phyloP scores from a whole-genome alignment of 1,139 yeast genomes.

The Suhomyces bolitotheri region DNA sequence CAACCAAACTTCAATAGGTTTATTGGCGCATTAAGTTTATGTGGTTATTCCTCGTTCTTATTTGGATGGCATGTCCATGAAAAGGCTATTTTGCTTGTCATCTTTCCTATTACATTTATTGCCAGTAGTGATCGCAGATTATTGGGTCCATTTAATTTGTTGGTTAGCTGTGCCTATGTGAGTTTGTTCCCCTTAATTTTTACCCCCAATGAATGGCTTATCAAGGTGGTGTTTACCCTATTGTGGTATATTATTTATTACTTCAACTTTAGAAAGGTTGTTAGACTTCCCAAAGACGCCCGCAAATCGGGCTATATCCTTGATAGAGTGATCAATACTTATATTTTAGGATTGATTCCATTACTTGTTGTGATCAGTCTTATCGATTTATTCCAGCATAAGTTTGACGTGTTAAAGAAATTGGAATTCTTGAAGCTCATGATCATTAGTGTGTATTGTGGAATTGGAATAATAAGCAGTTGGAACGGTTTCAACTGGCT shows the following conservation, averaged over 20 bases:
- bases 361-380: slow-evolving; percentile 56
- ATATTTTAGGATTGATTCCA: slow-evolving; percentile 67
- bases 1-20: slow-evolving; percentile 79
- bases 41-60: slow-evolving; percentile 87
- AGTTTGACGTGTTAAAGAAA: slow-evolving; percentile 48
- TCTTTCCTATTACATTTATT: slow-evolving; percentile 85
- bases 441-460: slow-evolving; percentile 83
- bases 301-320: slow-evolving; percentile 51
- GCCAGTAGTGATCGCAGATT: slow-evolving; percentile 72
- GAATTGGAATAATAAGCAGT: slow-evolving; percentile 78
- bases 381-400: slow-evolving; percentile 57
- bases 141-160: slow-evolving; percentile 62
- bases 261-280: slow-evolving; percentile 68
- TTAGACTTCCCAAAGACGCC: slow-evolving; percentile 53
- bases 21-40: slow-evolving; percentile 78
- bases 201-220: slow-evolving; percentile 75
- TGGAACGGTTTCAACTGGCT: slow-evolving; percentile 92
- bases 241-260: slow-evolving; percentile 84
- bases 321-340: slow-evolving; percentile 69
- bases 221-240: slow-evolving; percentile 76
- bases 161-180: slow-evolving; percentile 81
- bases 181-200: slow-evolving; percentile 85
- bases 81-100: slow-evolving; percentile 85
- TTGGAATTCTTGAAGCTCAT: slow-evolving; percentile 77
- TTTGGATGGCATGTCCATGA: slow-evolving; percentile 99